Conservation (phyloP, 2,329 filamentous ascomycete genomes). For the Aureobasidium pullulans region DNA sequence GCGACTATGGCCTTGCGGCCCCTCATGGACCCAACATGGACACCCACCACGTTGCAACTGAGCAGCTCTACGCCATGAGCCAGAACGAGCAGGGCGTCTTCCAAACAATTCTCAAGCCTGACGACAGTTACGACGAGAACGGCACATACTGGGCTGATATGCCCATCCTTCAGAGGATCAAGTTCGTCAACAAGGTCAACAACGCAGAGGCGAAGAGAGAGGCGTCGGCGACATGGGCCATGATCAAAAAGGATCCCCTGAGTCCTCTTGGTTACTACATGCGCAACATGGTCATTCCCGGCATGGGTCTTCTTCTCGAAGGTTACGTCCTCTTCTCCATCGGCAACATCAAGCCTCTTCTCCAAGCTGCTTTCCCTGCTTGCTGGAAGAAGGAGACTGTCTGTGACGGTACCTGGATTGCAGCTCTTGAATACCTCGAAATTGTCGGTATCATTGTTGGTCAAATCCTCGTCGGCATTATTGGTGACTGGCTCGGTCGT, state of each 20-base stretch:
- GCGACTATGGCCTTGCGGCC: slow-evolving; percentile 41
- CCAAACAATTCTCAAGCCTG: slow-evolving; percentile 72
- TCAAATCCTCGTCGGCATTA: slow-evolving; percentile 77
- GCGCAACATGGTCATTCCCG: slow-evolving; percentile 82
- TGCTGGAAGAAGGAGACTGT: slow-evolving; percentile 63
- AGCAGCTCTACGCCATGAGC: slow-evolving; percentile 44
- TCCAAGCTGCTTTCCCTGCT: slow-evolving; percentile 62
- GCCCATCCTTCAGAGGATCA: slow-evolving; percentile 58
- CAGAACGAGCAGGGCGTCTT: slow-evolving; percentile 58
- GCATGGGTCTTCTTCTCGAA: slow-evolving; percentile 85
- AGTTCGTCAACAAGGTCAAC: slow-evolving; percentile 71
- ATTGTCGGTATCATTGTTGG: slow-evolving; percentile 92
- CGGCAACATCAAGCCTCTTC: slow-evolving; percentile 80
- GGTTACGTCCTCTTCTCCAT: slow-evolving; percentile 97
- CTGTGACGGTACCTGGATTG: slow-evolving; percentile 74
- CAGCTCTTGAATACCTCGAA: slow-evolving; percentile 82
- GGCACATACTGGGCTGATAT: slow-evolving; percentile 94
- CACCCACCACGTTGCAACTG: slow-evolving; percentile 37
- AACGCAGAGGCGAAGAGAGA: slow-evolving; percentile 62
- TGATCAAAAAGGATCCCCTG: slow-evolving; percentile 82
- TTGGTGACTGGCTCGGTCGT: slow-evolving; percentile 76
- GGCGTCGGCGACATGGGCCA: slow-evolving; percentile 57
- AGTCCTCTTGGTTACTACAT: slow-evolving; percentile 82
- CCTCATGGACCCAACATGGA: slow-evolving; percentile 42
- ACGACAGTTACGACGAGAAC: slow-evolving; percentile 75